Conservation (phyloP, 495 filamentous ascomycete species). For the Hypoxylon lenormandii region DNA sequence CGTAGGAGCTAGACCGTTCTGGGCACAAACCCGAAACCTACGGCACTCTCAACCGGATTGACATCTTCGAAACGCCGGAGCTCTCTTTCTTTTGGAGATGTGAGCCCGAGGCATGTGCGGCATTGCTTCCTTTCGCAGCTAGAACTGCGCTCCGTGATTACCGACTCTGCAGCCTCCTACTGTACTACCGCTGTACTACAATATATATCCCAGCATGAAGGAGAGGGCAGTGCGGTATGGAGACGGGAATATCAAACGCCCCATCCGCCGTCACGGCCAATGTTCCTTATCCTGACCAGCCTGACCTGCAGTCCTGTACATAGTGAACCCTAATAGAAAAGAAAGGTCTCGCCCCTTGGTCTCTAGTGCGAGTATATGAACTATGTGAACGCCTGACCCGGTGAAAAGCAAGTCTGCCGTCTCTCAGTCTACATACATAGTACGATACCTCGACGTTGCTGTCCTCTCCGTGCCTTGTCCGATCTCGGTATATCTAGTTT, state of each 20-base stretch:
- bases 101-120: constrained; percentile 51
- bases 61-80: constrained; percentile 44
- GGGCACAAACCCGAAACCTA: constrained; percentile 40
- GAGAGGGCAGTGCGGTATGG: constrained; percentile 36
- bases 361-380: constrained; percentile 17
- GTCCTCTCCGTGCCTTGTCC: neutral
- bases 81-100: constrained; percentile 63
- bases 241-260: constrained; percentile 38
- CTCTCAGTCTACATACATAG: neutral
- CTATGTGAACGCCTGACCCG: neutral
- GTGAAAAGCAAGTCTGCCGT: neutral
- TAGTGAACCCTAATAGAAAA: constrained; percentile 26
- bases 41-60: constrained; percentile 41
- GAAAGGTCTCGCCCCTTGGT: constrained; percentile 10
- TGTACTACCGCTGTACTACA: no score
- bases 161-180: constrained; percentile 35
- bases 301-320: constrained; percentile 23
- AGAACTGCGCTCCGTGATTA: constrained; percentile 40
- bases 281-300: neutral
- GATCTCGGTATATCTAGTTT: neutral
- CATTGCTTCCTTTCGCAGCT: constrained; percentile 47
- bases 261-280: constrained; percentile 23
- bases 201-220: constrained; percentile 9
- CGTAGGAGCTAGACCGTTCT: constrained; percentile 24
- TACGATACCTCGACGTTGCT: neutral